These are phyloP conservation scores for Filosporella fistucella DNA, from an alignment of 495 filamentous ascomycete genomes.

Conservation along the genomic window DNA sequence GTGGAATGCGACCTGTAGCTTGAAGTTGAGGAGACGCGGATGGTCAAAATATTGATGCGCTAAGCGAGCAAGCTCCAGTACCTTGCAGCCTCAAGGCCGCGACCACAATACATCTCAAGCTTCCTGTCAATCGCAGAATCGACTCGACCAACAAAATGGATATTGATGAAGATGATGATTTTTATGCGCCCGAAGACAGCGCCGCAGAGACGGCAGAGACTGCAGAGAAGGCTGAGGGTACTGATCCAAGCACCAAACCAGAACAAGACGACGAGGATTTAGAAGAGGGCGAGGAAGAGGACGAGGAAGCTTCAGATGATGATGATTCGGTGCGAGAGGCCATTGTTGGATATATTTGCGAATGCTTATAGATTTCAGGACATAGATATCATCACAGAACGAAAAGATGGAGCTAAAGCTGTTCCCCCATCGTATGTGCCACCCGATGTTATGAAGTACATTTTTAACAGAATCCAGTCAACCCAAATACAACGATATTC, in stretches of 20 bases:
- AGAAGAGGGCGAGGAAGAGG: constrained; percentile 70
- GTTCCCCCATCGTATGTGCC: constrained; percentile 56
- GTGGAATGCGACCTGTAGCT: constrained; percentile 1
- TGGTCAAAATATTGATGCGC: constrained; percentile 14
- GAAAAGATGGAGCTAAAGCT: constrained; percentile 70
- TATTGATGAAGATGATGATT: constrained; percentile 66
- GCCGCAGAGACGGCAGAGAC: constrained; percentile 10
- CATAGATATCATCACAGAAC: constrained; percentile 90
- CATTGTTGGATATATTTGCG: background rate
- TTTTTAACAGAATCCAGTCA: constrained; percentile 27
- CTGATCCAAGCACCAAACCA: constrained; percentile 5
- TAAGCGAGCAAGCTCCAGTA: constrained; percentile 16
- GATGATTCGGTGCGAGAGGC: constrained; percentile 7
- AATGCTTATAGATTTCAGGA: constrained; percentile 58
- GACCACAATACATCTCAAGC: too few species aligned
- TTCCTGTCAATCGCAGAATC: too few species aligned
- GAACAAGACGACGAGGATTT: constrained; percentile 38
- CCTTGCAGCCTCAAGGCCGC: constrained; percentile 4
- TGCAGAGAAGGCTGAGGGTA: constrained; percentile 10
- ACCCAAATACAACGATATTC: constrained; percentile 54
- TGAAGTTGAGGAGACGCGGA: constrained; percentile 4
- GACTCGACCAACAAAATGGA: constrained; percentile 45
- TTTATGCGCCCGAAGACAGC: constrained; percentile 51
- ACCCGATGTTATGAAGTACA: background rate
- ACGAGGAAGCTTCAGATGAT: constrained; percentile 51